phyloP scores from a whole-genome alignment of 2,329 filamentous ascomycete genomes.

The Alternaria sp. region DNA sequence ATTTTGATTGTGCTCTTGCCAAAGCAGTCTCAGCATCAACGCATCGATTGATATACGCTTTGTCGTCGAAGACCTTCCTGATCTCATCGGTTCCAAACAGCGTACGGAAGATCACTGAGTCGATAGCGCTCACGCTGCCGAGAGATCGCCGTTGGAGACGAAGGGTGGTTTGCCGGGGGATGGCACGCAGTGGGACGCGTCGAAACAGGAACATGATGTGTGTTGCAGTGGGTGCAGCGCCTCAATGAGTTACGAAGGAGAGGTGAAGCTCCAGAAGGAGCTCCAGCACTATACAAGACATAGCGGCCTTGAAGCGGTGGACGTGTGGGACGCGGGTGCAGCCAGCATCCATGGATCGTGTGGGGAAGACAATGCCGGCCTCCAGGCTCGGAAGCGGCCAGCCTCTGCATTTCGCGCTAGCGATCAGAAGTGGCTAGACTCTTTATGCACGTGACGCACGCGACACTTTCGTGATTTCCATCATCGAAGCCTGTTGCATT shows the following conservation, averaged over 20 bases:
- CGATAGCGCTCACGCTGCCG: conserved; percentile 50
- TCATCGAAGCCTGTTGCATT: not conserved
- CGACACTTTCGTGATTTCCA: not conserved
- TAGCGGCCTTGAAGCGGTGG: conserved; percentile 14
- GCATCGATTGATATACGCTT: conserved; percentile 57
- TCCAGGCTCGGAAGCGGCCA: not conserved
- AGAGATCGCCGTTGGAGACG: conserved; percentile 30
- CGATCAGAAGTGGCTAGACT: not conserved
- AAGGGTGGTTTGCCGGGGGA: conserved; percentile 21
- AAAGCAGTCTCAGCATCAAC: conserved; percentile 61
- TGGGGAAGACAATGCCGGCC: conserved; percentile 31
- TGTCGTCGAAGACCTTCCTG: conserved; percentile 58
- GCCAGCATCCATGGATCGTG: conserved; percentile 18
- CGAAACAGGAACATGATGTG: conserved; percentile 39
- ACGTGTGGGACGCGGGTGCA: conserved; percentile 24
- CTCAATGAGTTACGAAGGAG: conserved; percentile 6
- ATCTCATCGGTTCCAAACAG: conserved; percentile 61
- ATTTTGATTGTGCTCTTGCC: conserved; percentile 58
- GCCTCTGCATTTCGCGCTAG: conserved; percentile 2
- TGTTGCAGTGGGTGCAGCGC: conserved; percentile 8
- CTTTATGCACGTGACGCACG: not conserved
- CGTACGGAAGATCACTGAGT: conserved; percentile 59
- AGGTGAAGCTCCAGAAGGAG: conserved; percentile 11
- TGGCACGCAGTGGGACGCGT: conserved; percentile 26
- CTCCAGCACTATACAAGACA: conserved; percentile 12